Conservation (phyloP, 345 rosid species). For the Eutrema heterophyllum region DNA sequence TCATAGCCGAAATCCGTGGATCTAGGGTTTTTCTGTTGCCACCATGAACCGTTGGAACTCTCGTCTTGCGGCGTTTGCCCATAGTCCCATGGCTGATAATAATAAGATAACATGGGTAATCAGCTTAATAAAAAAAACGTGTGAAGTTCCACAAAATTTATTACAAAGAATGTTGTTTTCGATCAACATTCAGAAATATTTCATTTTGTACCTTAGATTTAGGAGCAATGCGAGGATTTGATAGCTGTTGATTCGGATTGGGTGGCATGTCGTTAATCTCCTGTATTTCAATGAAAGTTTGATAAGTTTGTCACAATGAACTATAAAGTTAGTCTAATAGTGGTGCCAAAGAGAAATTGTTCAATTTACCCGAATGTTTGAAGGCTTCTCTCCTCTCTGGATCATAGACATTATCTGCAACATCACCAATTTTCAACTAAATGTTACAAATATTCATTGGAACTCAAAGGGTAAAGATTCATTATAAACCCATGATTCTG, state of each 20-base stretch:
- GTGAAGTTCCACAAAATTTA: neutral
- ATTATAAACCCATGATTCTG: neutral
- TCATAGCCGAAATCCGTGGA: slow-evolving; percentile 61
- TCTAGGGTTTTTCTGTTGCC: slow-evolving; percentile 67
- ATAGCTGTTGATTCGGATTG: slow-evolving; percentile 66
- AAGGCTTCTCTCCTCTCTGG: slow-evolving; percentile 93
- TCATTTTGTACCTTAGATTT: slow-evolving; percentile 62
- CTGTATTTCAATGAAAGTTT: slow-evolving; percentile 36
- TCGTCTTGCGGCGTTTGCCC: slow-evolving; percentile 44
- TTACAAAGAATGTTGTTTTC: neutral
- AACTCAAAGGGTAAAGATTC: neutral
- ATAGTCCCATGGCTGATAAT: slow-evolving; percentile 75
- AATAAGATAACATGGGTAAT: neutral
- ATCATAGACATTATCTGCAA: slow-evolving; percentile 90
- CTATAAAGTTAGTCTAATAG: neutral
- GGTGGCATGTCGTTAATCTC: slow-evolving; percentile 90
- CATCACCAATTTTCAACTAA: neutral
- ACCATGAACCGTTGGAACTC: slow-evolving; percentile 49
- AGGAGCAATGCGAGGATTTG: slow-evolving; percentile 71
- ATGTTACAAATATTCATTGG: neutral
- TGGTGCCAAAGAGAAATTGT: slow-evolving; percentile 2
- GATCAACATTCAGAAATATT: neutral
- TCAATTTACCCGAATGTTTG: slow-evolving; percentile 66
- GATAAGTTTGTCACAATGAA: neutral
- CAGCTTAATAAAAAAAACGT: neutral